Evolutionary conservation across 2,329 filamentous ascomycete genomes (phyloP), one percentile per base, ranked within the genome.

Genomic region (Alternaria tenuissima): DNA sequence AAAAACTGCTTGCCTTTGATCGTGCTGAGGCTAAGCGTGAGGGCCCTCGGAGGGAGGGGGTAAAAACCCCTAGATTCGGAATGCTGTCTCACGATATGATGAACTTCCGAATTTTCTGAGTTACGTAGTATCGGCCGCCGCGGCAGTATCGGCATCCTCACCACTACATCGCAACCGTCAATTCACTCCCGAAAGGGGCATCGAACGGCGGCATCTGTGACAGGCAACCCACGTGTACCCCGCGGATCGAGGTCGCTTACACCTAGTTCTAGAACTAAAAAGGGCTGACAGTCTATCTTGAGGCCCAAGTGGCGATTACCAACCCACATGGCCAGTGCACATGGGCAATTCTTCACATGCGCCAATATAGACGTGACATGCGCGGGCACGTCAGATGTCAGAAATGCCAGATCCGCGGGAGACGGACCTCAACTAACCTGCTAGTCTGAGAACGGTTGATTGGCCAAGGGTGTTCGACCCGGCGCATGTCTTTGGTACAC

Each of bases 351-450:
- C 44, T 41, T 51, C 24, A 43, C 46, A 20, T 48, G 32, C 32
- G 22, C 44, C 24, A 56, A 41, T 7, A 39, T 46, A 26, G 52
- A 38, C 39, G 26, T 52, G 32, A 20, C 28, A 32, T 9, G 24
- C 18, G 28, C 44, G 44, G 46, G 57, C 32, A 59, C 52, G 52
- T 59, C 52, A 59, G 57, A 55, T 46, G 57, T 59, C 34, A 44
- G 46, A 59, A 43, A 51, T 34, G 46, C 46, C 52, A 55, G 46
- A 41, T 49, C 57, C 52, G 52, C 52, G 46, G 57, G 43, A 36
- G 39, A 46, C 46, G 32, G 57, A 30, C 30, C 41, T 48, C 42
- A 43, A 16, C 46, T 34, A 30, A 51, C 18, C 32, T 42, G 32
- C 53, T 36, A 38, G 32, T 28, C 7, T 18, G 16, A 8, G 44